Evolutionary conservation across 2,329 filamentous ascomycete genomes (phyloP).

Genomic region (Leptographium radiaticola): DNA sequence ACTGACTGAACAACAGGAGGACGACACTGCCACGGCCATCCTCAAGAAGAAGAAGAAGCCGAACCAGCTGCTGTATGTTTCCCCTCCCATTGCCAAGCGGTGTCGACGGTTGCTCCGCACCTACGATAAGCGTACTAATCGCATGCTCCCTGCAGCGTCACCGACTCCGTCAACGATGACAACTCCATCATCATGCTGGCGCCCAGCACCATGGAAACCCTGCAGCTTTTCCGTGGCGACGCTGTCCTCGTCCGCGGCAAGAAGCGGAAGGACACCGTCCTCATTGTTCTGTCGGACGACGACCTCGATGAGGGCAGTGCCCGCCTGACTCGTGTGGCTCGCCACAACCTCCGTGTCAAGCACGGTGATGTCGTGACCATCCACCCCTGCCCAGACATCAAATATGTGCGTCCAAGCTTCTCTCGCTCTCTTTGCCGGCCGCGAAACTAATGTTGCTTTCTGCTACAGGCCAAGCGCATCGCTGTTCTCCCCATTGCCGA

Average conservation of each 20-base stretch:
- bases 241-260: constrained; percentile 97
- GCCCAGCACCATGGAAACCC: constrained; percentile 96
- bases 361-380: constrained; percentile 96
- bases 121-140: not conserved
- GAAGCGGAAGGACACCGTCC: constrained; percentile 97
- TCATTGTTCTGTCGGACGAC: constrained; percentile 95
- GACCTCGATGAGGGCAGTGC: constrained; percentile 95
- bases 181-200: constrained; percentile 98
- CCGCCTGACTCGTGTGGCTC: constrained; percentile 95
- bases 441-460: constrained; percentile 14
- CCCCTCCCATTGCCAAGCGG: not conserved
- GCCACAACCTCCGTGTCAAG: constrained; percentile 97
- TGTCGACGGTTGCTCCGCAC: not conserved
- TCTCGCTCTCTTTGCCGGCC: constrained; percentile 3
- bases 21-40: constrained; percentile 90
- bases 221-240: constrained; percentile 97
- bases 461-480: constrained; percentile 80
- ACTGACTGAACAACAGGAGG: constrained; percentile 41
- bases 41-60: constrained; percentile 99
- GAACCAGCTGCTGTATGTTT: constrained; percentile 80
- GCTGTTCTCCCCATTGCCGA: constrained; percentile 96
- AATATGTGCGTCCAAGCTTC: constrained; percentile 56
- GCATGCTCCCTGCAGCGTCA: constrained; percentile 50
- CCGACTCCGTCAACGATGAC: constrained; percentile 97
- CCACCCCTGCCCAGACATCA: constrained; percentile 96